These are phyloP conservation scores for Xylaria arbuscula DNA, from an alignment of 2,329 filamentous ascomycete species.

Conservation along the genomic window DNA sequence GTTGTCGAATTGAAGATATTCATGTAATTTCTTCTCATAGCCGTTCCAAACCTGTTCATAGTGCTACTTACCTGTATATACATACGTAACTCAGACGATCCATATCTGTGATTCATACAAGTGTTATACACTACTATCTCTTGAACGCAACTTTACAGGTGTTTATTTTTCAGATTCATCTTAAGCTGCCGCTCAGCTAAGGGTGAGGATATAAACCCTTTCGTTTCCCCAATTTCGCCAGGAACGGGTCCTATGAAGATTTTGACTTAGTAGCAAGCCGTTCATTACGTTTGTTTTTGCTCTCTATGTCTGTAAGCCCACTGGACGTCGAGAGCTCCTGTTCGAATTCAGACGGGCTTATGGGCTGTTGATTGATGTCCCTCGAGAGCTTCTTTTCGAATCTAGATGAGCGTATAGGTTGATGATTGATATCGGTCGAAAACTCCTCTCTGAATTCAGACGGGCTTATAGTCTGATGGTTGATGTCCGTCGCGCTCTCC, in stretches of 20 bases:
- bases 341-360: conserved; percentile 6
- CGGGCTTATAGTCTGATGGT: conserved; percentile 21
- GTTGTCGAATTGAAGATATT: not conserved
- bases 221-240: not conserved
- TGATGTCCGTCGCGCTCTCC: not conserved
- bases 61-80: not conserved
- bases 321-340: no score
- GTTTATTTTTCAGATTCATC: not conserved
- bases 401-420: no score
- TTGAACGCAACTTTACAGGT: not conserved
- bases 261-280: no score
- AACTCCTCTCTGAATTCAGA: conserved; percentile 24
- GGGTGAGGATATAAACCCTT: conserved; percentile 4
- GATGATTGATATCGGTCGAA: conserved; percentile 4
- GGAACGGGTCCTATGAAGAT: not conserved
- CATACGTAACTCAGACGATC: not conserved
- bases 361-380: conserved; percentile 14
- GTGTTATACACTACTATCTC: conserved; percentile 13
- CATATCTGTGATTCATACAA: conserved; percentile 18
- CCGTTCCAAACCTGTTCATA: not conserved
- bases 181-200: not conserved
- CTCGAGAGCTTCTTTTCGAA: conserved; percentile 3
- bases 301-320: not conserved
- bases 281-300: not conserved
- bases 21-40: not conserved